Base-by-base conservation (phyloP, 345 rosid genomes). In the Raphanus sativus region DNA sequence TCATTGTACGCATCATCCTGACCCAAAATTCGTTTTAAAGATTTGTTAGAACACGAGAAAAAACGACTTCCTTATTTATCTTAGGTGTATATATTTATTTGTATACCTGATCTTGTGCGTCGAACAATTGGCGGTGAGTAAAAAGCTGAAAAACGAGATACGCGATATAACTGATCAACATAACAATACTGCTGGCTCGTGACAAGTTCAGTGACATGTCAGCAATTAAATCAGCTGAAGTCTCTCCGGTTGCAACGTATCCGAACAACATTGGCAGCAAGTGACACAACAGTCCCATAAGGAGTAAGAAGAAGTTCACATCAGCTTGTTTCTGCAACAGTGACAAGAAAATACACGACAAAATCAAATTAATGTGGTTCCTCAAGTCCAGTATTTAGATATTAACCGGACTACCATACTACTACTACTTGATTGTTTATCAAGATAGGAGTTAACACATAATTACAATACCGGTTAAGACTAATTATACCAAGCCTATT, bases 71-170 rank as follows among this genome's bases (percentile, higher is more conserved):
- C 6, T 56, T 63, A 0, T 3, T 38, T 13, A 3, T 8, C 1
- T 38, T 30, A 0, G 21, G 10, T 38, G 6, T 10, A 7, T 8
- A 2, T 63, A 16, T 45, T 4, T 21, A 2, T 34, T 3, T 63
- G 0, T 32, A 36, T 58, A 81, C 83, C 74, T 81, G 36, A 26
- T 78, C 81, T 76, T 76, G 77, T 33, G 83, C 69, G 2, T 81
- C 80, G 21, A 81, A 81, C 54, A 76, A 36, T 60, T 76, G 83
- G 29, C 94, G 84, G 66, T 90, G 97, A 61, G 97, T 91, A 84
- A 88, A 90, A 0, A 94, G 86, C 84, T 94, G 98, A 87, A 94
- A 94, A 82, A 91, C 70, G 6, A 94, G 90, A 76, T 90, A 94
- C 12, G 91, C 89, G 45, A 88, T 56, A 75, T 94, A 91, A 55